Evolutionary conservation across 768 basidiomycete genomes (phyloP).

Genomic region (Suillus sp.): DNA sequence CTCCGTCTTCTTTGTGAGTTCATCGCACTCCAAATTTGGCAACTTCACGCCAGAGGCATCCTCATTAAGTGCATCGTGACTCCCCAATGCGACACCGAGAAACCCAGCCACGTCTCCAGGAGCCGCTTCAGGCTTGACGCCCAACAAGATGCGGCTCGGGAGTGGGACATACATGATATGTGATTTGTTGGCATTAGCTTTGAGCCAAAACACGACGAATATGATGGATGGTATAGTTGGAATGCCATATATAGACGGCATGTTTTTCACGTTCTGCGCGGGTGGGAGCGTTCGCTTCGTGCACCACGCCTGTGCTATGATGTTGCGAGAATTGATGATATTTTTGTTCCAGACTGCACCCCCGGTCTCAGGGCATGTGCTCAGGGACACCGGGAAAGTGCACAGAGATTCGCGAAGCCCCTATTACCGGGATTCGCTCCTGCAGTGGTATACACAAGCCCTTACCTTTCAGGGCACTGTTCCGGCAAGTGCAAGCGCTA

Average conservation of each 20-base stretch:
- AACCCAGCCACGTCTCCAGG: not conserved
- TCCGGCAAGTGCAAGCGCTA: slow-evolving; percentile 17
- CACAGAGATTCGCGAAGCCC: slow-evolving; percentile 14
- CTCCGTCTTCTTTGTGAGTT: slow-evolving; percentile 5
- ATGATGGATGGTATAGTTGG: not conserved
- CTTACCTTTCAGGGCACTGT: not conserved
- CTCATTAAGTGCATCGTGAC: slow-evolving; percentile 5
- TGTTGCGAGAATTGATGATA: slow-evolving; percentile 20
- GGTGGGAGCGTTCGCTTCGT: not conserved
- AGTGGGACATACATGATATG: slow-evolving; percentile 14
- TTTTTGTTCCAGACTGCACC: slow-evolving; percentile 24
- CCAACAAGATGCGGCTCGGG: slow-evolving; percentile 11
- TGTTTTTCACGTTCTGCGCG: slow-evolving; percentile 19
- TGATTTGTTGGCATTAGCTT: not conserved
- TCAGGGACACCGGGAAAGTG: slow-evolving; percentile 5
- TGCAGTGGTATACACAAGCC: slow-evolving; percentile 16
- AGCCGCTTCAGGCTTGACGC: not conserved
- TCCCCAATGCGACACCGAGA: not conserved
- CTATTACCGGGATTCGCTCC: slow-evolving; percentile 19
- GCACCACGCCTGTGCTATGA: slow-evolving; percentile 21
- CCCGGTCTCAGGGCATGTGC: not conserved
- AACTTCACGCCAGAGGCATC: not conserved
- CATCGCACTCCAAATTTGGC: not conserved
- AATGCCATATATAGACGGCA: slow-evolving; percentile 16
- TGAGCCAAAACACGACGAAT: not conserved